phyloP scores from a whole-genome alignment of 371 early-diverging fungal species.

The Lichtheimia ornata region DNA sequence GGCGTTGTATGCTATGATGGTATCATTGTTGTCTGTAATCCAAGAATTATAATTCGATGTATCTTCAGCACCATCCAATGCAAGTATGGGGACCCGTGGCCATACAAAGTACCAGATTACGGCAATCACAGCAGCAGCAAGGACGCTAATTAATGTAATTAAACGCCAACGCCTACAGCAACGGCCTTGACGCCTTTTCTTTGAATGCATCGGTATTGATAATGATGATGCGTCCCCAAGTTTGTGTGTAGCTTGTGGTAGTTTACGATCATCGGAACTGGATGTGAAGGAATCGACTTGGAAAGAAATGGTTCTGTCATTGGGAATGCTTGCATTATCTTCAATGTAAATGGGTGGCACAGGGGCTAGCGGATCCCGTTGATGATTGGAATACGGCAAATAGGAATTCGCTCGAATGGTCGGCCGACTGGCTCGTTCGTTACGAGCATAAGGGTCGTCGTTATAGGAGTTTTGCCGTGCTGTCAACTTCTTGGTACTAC shows the following conservation, averaged over 20 bases:
- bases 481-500: conserved; percentile 36
- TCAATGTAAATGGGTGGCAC: conserved; percentile 43
- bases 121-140: conserved; percentile 19
- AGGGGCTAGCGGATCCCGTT: conserved; percentile 30
- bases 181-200: conserved; percentile 11
- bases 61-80: conserved; percentile 16
- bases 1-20: conserved; percentile 12
- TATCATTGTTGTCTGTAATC: conserved; percentile 6
- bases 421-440: conserved; percentile 9
- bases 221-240: conserved; percentile 16
- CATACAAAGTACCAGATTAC: conserved; percentile 46
- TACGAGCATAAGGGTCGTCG: conserved; percentile 39
- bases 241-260: conserved; percentile 15
- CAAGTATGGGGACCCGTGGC: conserved; percentile 35
- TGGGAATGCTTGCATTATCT: conserved; percentile 29
- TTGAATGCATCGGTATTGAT: conserved; percentile 16
- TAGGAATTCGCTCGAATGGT: conserved; percentile 42
- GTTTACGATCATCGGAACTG: conserved; percentile 33
- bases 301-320: conserved; percentile 26
- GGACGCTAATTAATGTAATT: conserved; percentile 21
- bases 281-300: conserved; percentile 28
- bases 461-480: conserved; percentile 8
- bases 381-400: conserved; percentile 48
- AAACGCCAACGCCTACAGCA: conserved; percentile 22
- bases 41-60: conserved; percentile 17